These are phyloP conservation scores for Hysterangium stoloniferum DNA, from an alignment of 768 basidiomycete genomes.

Conservation along the genomic window DNA sequence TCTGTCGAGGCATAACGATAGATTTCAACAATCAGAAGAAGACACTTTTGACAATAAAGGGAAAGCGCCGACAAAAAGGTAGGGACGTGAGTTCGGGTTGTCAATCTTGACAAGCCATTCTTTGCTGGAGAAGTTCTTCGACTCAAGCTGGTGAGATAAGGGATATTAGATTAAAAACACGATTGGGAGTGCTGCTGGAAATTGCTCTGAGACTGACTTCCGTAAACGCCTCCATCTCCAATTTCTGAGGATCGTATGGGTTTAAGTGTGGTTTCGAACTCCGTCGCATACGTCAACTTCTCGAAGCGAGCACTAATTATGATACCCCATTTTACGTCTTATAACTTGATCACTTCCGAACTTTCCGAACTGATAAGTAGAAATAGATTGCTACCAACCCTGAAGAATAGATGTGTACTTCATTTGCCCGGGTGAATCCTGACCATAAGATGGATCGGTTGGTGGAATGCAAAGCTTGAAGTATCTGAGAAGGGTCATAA, in stretches of 20 bases:
- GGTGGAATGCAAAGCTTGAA: neutral
- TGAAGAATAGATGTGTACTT: no score
- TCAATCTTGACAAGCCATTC: slow-evolving; percentile 74
- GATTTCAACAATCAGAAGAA: slow-evolving; percentile 3
- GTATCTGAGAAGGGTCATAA: no score
- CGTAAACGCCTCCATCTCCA: neutral
- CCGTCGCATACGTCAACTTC: no score
- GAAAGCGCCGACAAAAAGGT: slow-evolving; percentile 53
- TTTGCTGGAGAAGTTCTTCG: slow-evolving; percentile 48
- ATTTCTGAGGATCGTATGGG: no score
- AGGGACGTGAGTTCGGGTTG: slow-evolving; percentile 50
- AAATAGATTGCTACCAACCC: no score
- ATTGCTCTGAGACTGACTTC: slow-evolving; percentile 1
- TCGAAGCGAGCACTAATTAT: no score
- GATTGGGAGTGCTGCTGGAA: neutral
- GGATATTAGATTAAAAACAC: neutral
- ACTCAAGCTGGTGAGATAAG: slow-evolving; percentile 40
- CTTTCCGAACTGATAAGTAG: no score
- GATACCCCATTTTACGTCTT: no score
- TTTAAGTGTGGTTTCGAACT: no score
- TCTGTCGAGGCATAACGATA: slow-evolving; percentile 35
- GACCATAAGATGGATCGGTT: no score
- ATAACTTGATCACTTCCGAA: no score
- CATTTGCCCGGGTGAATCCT: no score
- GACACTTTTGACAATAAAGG: slow-evolving; percentile 4